Percentiles rank a stretch among this genome's conserved stretches.
These are phyloP conservation scores for Penicillium sp. DNA, from an alignment of 2,329 filamentous ascomycete genomes.

Conservation along the genomic window DNA sequence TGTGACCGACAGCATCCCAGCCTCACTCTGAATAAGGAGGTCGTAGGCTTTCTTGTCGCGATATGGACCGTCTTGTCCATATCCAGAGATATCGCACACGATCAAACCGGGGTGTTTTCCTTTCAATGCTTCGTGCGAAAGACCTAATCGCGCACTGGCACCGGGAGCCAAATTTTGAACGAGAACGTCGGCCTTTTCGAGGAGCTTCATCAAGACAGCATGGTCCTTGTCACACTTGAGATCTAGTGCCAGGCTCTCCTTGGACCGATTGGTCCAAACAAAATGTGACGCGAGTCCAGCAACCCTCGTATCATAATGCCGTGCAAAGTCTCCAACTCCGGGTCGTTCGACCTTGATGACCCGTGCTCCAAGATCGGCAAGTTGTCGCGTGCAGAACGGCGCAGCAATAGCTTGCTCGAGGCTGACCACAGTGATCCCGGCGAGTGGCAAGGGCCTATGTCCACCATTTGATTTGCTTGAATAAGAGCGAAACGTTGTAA, in stretches of 20 bases:
- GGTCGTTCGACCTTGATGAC: slow-evolving; percentile 58
- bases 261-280: slow-evolving; percentile 57
- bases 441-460: slow-evolving; percentile 31
- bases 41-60: slow-evolving; percentile 58
- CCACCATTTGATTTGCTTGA: slow-evolving; percentile 1
- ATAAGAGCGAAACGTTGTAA: neutral
- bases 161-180: slow-evolving; percentile 57
- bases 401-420: slow-evolving; percentile 57
- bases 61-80: slow-evolving; percentile 53
- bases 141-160: slow-evolving; percentile 48
- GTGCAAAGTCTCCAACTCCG: slow-evolving; percentile 53
- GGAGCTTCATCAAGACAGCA: slow-evolving; percentile 44
- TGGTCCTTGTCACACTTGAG: slow-evolving; percentile 49
- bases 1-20: slow-evolving; percentile 54
- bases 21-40: slow-evolving; percentile 56
- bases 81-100: slow-evolving; percentile 57
- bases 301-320: slow-evolving; percentile 52
- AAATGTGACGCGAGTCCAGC: slow-evolving; percentile 55
- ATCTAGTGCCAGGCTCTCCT: slow-evolving; percentile 54
- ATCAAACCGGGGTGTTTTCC: slow-evolving; percentile 48
- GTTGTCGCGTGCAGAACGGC: slow-evolving; percentile 55
- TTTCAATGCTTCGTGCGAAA: slow-evolving; percentile 48
- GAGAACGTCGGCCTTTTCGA: slow-evolving; percentile 51
- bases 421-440: slow-evolving; percentile 53
- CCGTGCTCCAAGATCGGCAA: slow-evolving; percentile 55